Conservation (phyloP, 495 filamentous ascomycete species). For the Eremomyces bilateralis region DNA sequence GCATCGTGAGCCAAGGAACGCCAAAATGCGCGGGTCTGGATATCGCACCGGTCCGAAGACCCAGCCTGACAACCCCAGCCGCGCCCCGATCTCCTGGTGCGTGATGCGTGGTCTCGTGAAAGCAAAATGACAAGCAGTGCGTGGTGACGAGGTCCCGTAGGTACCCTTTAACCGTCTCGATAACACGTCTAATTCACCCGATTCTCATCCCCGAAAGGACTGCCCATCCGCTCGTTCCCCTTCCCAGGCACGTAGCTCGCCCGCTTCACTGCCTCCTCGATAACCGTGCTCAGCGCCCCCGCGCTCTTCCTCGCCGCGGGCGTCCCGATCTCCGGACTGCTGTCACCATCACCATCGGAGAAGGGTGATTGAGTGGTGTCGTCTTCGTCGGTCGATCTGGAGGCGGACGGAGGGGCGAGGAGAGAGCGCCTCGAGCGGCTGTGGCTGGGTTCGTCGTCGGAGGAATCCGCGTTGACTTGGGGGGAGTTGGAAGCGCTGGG, state of each 20-base stretch:
- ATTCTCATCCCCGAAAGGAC: conserved; percentile 14
- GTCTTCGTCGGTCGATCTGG: background rate
- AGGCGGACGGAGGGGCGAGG: background rate
- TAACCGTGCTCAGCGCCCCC: conserved; percentile 12
- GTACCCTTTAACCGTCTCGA: too few species aligned
- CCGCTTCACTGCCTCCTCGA: conserved; percentile 17
- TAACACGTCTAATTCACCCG: too few species aligned
- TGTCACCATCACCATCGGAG: background rate
- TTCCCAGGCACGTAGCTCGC: too few species aligned
- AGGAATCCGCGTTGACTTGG: conserved; percentile 7
- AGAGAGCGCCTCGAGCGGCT: conserved; percentile 3
- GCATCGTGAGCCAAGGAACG: too few species aligned
- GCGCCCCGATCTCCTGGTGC: too few species aligned
- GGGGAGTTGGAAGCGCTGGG: conserved; percentile 6
- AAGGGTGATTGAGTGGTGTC: background rate
- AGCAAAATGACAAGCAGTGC: too few species aligned
- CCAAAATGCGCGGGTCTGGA: too few species aligned
- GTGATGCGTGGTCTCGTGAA: too few species aligned
- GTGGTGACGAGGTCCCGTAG: too few species aligned
- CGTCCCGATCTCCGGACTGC: background rate
- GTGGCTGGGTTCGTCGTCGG: conserved; percentile 7
- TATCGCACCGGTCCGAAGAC: too few species aligned
- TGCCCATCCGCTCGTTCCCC: conserved; percentile 8
- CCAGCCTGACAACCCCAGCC: too few species aligned
- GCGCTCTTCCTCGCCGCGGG: conserved; percentile 2